phyloP scores from a whole-genome alignment of 1,284 basidiomycete genomes.

The Leccinum huronense region DNA sequence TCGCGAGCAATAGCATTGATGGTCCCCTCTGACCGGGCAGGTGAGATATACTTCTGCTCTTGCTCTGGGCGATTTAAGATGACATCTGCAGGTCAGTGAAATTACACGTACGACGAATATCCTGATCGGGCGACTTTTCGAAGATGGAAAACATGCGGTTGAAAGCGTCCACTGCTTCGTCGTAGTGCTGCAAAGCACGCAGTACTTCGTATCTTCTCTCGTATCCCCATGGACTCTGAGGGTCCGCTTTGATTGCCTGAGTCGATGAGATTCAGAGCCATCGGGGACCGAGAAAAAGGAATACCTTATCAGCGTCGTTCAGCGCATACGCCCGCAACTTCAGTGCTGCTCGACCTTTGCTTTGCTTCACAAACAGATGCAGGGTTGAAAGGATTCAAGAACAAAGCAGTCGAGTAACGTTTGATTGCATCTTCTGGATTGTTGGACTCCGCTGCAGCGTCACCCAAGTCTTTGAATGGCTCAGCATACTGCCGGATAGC shows the following conservation, averaged over 20 bases:
- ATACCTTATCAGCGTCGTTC: constrained; percentile 8
- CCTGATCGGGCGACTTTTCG: constrained; percentile 1
- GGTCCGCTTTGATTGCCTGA: constrained; percentile 7
- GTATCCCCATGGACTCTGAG: constrained; percentile 3
- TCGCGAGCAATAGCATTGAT: neutral
- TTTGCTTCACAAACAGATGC: constrained; percentile 16
- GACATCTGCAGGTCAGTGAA: accelerated
- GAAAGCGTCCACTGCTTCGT: constrained; percentile 9
- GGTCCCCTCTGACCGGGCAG: neutral
- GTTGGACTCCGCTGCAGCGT: neutral
- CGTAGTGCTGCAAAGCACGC: constrained; percentile 4
- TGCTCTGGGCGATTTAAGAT: neutral
- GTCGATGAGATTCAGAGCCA: neutral
- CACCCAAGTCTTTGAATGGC: neutral
- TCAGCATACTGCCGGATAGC: neutral
- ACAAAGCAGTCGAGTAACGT: constrained; percentile 9
- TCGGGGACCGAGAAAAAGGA: neutral
- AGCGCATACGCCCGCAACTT: constrained; percentile 5
- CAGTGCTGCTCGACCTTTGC: constrained; percentile 2
- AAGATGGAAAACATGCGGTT: constrained; percentile 2
- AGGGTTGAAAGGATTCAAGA: neutral
- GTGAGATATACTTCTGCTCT: constrained; percentile 6
- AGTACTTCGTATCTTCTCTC: constrained; percentile 8
- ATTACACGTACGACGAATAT: constrained; percentile 1
- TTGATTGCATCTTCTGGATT: neutral